Conservation (phyloP, 495 filamentous ascomycete species). For the Neurospora sp. region DNA sequence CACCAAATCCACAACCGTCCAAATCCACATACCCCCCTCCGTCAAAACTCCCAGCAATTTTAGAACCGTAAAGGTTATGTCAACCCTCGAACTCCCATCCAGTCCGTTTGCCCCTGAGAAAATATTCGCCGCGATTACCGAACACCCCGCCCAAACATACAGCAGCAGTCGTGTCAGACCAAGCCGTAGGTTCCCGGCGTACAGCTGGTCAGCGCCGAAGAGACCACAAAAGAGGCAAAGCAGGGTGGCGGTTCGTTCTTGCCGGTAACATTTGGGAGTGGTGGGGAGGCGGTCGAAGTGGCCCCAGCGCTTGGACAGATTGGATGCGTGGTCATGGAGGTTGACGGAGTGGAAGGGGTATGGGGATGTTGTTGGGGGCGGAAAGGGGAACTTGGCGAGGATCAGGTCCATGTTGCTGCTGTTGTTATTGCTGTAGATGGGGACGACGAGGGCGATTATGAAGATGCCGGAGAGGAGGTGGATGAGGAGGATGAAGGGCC, state of each 20-base stretch:
- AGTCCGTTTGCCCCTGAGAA: fast-evolving
- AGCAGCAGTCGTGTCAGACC: neutral
- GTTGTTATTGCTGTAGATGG: neutral
- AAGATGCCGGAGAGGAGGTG: neutral
- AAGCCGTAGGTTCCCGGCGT: neutral
- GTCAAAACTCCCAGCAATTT: neutral
- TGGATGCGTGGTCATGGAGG: neutral
- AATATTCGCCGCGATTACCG: fast-evolving
- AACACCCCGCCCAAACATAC: neutral
- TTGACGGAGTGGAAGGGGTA: neutral
- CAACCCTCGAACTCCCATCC: neutral
- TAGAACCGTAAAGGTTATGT: neutral
- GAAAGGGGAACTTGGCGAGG: neutral
- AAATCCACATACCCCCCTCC: neutral
- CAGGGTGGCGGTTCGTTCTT: neutral
- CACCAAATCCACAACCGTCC: neutral
- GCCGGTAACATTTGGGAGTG: neutral
- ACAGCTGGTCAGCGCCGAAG: neutral
- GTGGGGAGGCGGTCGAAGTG: neutral
- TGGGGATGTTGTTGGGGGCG: neutral
- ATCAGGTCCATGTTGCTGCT: neutral
- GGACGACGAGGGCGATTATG: neutral
- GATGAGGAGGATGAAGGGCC: neutral
- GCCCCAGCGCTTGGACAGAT: neutral
- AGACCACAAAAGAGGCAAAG: neutral